Base-by-base conservation (phyloP, 208 protist species). In the Leishmania major region DNA sequence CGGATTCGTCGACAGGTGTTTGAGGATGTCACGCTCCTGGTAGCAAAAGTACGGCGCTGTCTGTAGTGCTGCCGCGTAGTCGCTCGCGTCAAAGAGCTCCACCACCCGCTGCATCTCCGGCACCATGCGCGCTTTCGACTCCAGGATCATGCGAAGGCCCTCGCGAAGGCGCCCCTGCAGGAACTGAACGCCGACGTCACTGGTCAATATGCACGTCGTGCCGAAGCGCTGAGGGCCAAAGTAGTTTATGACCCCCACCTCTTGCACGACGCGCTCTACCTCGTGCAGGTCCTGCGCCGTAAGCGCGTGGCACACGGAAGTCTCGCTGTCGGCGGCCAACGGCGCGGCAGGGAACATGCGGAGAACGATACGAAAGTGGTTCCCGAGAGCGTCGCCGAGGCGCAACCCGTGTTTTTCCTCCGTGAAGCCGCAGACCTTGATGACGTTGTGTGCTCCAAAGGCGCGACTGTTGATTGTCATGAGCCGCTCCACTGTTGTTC, bases 151-250 rank as follows among this genome's bases (percentile, higher is more conserved):
- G 25, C 88, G 75, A 11, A 98, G 57, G 0, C 93, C 96, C 17
- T 88, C 67, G 53, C 96, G 79, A 73, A 90, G 97, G 43, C 96
- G 71, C 19, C 92, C 88, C 40, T 89, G 83, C 40, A 99, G 80
- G 22, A 99, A 80, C 47, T 87, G 83, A 1, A 96, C 17, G 49
- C 97, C 98, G 2, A 99, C 87, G 78, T 95, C 91, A 82, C 97
- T 95, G 49, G 98, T 99, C 69, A 98, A 90, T 28, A 98, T 85
- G 15, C 79, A 78, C 37, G 94, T 98, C 28, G 96, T 98, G 37
- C 98, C 98, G 84, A 99, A 99, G 43, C 97, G 93, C 85, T 99
- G 98, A 10, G 96, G 91, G 2, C 98, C 98, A 81, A 95, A 99
- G 88, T 99, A 99, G 90, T 99, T 99, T 67, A 99, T 84, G 31